Conservation (phyloP, 2,329 filamentous ascomycete genomes). For the Trichoderma koningii region DNA sequence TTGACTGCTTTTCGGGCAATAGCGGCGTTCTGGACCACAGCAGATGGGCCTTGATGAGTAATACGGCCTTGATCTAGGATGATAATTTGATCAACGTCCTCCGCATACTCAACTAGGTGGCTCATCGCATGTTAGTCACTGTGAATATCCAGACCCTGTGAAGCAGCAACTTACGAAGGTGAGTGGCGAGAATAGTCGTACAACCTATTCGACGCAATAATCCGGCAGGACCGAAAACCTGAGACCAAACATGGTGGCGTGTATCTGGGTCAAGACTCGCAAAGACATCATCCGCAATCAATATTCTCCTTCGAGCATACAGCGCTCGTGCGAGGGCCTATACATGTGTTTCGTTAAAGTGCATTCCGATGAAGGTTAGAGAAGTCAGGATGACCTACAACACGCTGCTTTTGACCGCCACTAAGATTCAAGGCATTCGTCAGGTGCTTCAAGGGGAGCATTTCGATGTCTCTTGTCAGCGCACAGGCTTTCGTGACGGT, state of each 20-base stretch:
- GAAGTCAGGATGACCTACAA: slow-evolving; percentile 22
- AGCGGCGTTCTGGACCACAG: background rate
- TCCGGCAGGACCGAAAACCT: slow-evolving; percentile 4
- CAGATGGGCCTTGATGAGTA: background rate
- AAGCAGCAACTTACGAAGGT: background rate
- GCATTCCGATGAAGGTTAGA: background rate
- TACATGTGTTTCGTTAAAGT: background rate
- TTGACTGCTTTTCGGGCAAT: background rate
- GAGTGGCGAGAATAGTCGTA: slow-evolving; percentile 9
- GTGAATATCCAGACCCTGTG: background rate
- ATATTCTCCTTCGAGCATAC: background rate
- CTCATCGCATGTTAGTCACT: background rate
- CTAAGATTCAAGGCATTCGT: slow-evolving; percentile 31
- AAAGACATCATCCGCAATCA: slow-evolving; percentile 15
- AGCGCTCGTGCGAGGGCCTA: slow-evolving; percentile 11
- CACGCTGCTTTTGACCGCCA: slow-evolving; percentile 34
- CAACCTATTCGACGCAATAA: background rate
- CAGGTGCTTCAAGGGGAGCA: background rate
- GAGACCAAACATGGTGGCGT: background rate
- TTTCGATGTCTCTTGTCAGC: background rate
- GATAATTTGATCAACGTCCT: slow-evolving; percentile 3
- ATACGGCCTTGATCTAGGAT: slow-evolving; percentile 7
- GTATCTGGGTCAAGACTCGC: slow-evolving; percentile 1
- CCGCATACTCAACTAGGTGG: background rate
- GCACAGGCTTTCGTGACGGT: slow-evolving; percentile 3